Percentiles rank a stretch among this genome's conserved stretches.
These are phyloP conservation scores for Bremia lactucae DNA, from an alignment of 352 stramenopile genomes.

Conservation along the genomic window DNA sequence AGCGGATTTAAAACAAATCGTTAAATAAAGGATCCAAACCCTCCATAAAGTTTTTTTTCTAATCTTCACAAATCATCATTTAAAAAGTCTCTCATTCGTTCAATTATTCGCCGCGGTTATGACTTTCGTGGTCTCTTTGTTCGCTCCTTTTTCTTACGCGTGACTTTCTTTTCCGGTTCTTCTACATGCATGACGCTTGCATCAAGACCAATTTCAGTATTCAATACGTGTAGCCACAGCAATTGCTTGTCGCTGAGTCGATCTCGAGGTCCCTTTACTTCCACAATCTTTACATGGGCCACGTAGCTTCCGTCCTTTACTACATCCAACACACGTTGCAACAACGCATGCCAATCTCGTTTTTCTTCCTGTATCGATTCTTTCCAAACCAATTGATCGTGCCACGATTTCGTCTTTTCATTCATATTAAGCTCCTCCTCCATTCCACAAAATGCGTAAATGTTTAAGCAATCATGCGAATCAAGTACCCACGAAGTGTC, in stretches of 20 bases:
- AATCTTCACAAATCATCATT: no score
- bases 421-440: conserved; percentile 43
- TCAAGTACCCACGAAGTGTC: conserved; percentile 13
- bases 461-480: conserved; percentile 30
- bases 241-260: conserved; percentile 73
- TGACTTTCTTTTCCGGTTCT: conserved; percentile 40
- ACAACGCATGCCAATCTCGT: conserved; percentile 3
- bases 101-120: not conserved
- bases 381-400: no score
- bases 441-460: conserved; percentile 47
- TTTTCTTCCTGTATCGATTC: conserved; percentile 4
- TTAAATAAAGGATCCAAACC: no score
- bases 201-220: conserved; percentile 39
- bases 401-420: conserved; percentile 7
- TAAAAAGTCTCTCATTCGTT: no score
- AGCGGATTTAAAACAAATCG: no score
- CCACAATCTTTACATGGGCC: conserved; percentile 52
- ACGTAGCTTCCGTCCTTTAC: conserved; percentile 9
- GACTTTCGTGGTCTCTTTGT: conserved; percentile 12
- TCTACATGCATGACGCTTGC: conserved; percentile 64
- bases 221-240: conserved; percentile 68
- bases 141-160: conserved; percentile 23
- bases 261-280: conserved; percentile 82
- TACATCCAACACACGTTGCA: conserved; percentile 13
- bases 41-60: no score